Evolutionary conservation across 768 basidiomycete genomes (phyloP), one percentile per base, ranked within the genome.

Genomic region (Leccinellum luteum): DNA sequence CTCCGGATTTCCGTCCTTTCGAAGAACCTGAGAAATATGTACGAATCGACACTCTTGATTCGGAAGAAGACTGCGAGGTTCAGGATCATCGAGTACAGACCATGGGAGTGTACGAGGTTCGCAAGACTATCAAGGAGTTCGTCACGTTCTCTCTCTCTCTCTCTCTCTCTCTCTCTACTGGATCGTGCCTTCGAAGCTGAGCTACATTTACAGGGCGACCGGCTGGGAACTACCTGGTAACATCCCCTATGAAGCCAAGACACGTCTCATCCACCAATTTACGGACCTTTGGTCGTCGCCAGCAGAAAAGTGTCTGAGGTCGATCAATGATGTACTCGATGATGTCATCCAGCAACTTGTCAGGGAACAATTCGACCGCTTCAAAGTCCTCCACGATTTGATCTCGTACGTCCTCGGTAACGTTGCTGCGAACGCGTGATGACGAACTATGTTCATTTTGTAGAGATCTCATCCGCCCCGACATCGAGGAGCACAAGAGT

Each of bases 181-280:
- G 48, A 12, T 14, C 30, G 6, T 9, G 4, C n/a, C 19, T 23
- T 54, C 52, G 35, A 9, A 38, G 35, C 35, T 62, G 0, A 70
- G 12, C 1, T 5, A 38, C 4, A 13, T 6, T n/a, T 38, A 25
- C 25, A 80, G 79, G 12, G 71, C 73, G 8, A 70, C 71, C 30
- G 72, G 67, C 3, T 79, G 78, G 79, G 77, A 80, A 50, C 71
- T 80, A 27, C 77, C 77, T 0, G 64, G 67, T 5, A 70, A 78
- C 35, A 60, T 78, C 25, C 78, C 79, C 0, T 79, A 72, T 52
- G 71, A 70, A 27, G 78, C 78, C 12, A 79, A 76, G 48, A 60
- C 56, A 12, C 65, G 63, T 28, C 69, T 79, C 15, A 78, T 81
- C 34, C 58, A 60, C 4, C 49, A 60, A 13, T 75, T 70, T 48